Conservation (phyloP, 2,329 filamentous ascomycete species). For the Penicillium crustosum region DNA sequence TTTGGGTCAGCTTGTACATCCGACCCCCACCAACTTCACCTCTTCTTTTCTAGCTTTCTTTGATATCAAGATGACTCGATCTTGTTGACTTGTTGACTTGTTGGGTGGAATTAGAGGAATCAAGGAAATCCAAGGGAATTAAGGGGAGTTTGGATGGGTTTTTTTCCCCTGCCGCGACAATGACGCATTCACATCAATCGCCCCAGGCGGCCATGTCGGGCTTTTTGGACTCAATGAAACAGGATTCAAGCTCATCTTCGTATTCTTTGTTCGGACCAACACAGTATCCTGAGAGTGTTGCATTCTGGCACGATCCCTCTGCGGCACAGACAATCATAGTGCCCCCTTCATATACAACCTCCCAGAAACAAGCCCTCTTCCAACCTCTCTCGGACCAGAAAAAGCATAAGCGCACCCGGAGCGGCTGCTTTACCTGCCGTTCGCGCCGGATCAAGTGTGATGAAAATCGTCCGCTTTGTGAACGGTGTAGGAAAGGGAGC, state of each 20-base stretch:
- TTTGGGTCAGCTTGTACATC: conserved; percentile 14
- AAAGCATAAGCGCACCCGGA: conserved; percentile 90
- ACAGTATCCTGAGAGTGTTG: conserved; percentile 44
- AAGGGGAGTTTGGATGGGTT: not conserved
- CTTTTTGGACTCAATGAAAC: conserved; percentile 28
- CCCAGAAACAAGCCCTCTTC: conserved; percentile 31
- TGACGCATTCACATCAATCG: conserved; percentile 35
- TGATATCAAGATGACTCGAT: not conserved
- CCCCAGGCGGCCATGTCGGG: conserved; percentile 33
- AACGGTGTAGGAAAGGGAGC: conserved; percentile 86
- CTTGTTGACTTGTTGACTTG: not conserved
- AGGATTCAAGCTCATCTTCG: conserved; percentile 30
- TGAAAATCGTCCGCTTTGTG: conserved; percentile 81
- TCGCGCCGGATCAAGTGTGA: conserved; percentile 92
- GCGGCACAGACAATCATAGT: conserved; percentile 19
- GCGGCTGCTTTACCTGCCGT: conserved; percentile 90
- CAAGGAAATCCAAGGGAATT: not conserved
- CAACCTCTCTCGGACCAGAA: conserved; percentile 62
- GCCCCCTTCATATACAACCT: conserved; percentile 15
- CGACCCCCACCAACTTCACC: conserved; percentile 17
- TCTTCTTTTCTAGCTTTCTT: not conserved
- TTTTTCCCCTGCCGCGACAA: conserved; percentile 14
- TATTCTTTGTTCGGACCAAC: conserved; percentile 37
- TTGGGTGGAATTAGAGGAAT: not conserved
- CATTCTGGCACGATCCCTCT: conserved; percentile 45